A percentile compares a stretch with the other conserved stretches of the same genome.
Conservation (phyloP, 208 protist species). For the Naegleria fowleri region DNA sequence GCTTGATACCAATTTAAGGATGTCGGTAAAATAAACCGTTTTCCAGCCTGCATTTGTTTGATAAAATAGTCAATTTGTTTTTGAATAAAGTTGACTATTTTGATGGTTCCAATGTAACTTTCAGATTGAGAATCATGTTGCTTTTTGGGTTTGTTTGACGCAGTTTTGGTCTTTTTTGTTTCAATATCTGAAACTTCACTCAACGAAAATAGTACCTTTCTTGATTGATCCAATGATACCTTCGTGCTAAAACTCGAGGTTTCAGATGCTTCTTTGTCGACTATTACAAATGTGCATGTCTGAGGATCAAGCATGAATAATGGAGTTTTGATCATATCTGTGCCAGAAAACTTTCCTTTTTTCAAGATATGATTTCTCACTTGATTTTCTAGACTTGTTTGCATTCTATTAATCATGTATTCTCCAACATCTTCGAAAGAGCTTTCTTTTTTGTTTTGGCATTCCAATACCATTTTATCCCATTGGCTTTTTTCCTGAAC, state of each 20-base stretch:
- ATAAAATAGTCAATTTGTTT: constrained; percentile 12
- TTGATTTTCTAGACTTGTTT: background rate
- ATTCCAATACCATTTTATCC: background rate
- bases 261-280: background rate
- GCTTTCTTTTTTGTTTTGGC: background rate
- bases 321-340: background rate
- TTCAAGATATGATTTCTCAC: constrained; percentile 16
- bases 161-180: background rate
- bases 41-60: constrained; percentile 9
- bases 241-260: background rate
- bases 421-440: background rate
- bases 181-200: background rate
- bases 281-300: constrained; percentile 11
- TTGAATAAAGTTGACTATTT: background rate
- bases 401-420: background rate
- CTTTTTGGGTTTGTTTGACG: background rate
- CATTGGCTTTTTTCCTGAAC: background rate
- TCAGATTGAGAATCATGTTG: background rate
- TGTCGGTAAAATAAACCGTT: background rate
- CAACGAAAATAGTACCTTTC: background rate
- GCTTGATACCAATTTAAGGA: constrained; percentile 24
- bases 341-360: constrained; percentile 9
- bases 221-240: background rate
- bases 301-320: constrained; percentile 1
- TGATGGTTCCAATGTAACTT: background rate